Evolutionary conservation across 176 grass and related monocot genomes (phyloP).

Genomic region (Neostapfia colusana): DNA sequence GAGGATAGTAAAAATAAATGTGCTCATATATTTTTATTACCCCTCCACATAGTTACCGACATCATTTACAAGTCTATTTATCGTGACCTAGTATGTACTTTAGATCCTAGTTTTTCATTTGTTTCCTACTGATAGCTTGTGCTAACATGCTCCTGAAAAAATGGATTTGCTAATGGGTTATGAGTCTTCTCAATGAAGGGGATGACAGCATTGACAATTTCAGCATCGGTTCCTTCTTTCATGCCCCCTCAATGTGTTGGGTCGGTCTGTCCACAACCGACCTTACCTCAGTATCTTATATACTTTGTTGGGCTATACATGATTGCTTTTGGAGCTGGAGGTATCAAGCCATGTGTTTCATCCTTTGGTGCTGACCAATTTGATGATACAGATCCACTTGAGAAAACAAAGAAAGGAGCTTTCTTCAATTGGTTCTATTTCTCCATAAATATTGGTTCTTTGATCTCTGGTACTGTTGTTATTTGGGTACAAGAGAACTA

Average conservation of each 20-base stretch:
- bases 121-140: not conserved
- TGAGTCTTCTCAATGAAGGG: constrained; percentile 50
- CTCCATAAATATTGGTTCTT: constrained; percentile 65
- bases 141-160: not conserved
- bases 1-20: not conserved
- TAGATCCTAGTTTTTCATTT: constrained; percentile 2
- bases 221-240: constrained; percentile 52
- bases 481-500: constrained; percentile 82
- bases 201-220: constrained; percentile 69
- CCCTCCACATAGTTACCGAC: not conserved
- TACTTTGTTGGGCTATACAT: constrained; percentile 74
- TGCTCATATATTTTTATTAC: constrained; percentile 20
- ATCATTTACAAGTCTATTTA: constrained; percentile 8
- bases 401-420: constrained; percentile 71
- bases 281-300: constrained; percentile 54
- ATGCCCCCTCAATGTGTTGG: constrained; percentile 52
- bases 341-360: constrained; percentile 86
- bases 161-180: constrained; percentile 28
- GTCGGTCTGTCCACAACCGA: constrained; percentile 59
- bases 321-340: constrained; percentile 74
- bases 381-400: constrained; percentile 67
- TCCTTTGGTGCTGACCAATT: constrained; percentile 80
- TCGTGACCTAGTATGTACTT: constrained; percentile 1
- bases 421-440: constrained; percentile 93
- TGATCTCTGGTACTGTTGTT: constrained; percentile 73